phyloP scores from a whole-genome alignment of 2,329 filamentous ascomycete species.

The Pestalotiopsis sp. region DNA sequence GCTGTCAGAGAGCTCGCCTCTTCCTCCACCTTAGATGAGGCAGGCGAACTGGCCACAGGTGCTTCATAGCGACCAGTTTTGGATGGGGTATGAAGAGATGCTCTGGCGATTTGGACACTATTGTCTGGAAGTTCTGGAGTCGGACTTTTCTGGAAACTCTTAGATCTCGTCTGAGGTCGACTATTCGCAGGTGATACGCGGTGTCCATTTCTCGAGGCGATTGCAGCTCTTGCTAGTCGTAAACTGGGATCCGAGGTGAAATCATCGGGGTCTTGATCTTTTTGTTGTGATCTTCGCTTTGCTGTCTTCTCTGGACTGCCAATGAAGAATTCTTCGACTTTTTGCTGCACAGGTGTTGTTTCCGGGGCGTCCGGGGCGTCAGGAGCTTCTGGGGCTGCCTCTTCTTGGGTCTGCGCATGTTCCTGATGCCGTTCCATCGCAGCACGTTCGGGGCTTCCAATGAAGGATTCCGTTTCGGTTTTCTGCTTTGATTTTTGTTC shows the following conservation, averaged over 20 bases:
- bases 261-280: background rate
- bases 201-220: slow-evolving; percentile 12
- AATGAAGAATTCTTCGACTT: background rate
- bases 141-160: slow-evolving; percentile 14
- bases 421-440: background rate
- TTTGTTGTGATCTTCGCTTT: slow-evolving; percentile 1
- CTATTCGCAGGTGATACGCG: slow-evolving; percentile 16
- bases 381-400: background rate
- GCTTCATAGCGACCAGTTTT: slow-evolving; percentile 19
- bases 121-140: slow-evolving; percentile 13
- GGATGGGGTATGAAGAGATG: slow-evolving; percentile 24
- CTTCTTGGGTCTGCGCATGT: background rate
- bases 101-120: slow-evolving; percentile 25
- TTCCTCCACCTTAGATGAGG: slow-evolving; percentile 24
- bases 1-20: slow-evolving; percentile 33
- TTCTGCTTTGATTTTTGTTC: background rate
- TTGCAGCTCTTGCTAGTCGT: slow-evolving; percentile 14
- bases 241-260: slow-evolving; percentile 12
- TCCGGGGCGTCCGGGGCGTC: background rate
- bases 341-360: background rate
- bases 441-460: background rate
- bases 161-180: slow-evolving; percentile 15
- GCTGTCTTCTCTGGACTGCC: slow-evolving; percentile 6
- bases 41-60: slow-evolving; percentile 12
- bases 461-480: background rate